These are phyloP conservation scores for Colletotrichum salicis DNA, from an alignment of 2,329 filamentous ascomycete genomes.

Conservation along the genomic window DNA sequence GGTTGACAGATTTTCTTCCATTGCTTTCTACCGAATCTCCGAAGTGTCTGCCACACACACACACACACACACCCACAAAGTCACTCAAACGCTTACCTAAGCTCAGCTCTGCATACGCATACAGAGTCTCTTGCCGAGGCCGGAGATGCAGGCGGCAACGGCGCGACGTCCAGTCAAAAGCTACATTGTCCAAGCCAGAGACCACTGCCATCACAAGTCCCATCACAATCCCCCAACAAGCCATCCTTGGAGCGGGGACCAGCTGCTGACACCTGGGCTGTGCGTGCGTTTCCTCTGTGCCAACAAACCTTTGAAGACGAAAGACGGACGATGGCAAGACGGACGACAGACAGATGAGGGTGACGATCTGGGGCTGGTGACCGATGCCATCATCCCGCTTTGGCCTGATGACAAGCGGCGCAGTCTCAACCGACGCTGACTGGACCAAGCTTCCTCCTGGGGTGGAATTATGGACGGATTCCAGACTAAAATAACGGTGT, in stretches of 20 bases:
- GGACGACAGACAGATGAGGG: slow-evolving; percentile 9
- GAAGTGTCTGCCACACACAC: slow-evolving; percentile 16
- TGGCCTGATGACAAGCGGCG: slow-evolving; percentile 31
- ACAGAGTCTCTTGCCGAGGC: slow-evolving; percentile 32
- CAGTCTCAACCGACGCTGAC: slow-evolving; percentile 18
- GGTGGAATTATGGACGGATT: slow-evolving; percentile 14
- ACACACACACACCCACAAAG: neutral
- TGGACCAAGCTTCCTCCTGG: slow-evolving; percentile 12
- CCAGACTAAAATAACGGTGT: slow-evolving; percentile 27
- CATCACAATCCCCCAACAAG: neutral
- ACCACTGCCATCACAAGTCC: neutral
- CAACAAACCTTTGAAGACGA: slow-evolving; percentile 18
- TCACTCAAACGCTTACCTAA: neutral
- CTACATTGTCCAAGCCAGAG: slow-evolving; percentile 21
- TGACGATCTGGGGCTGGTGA: slow-evolving; percentile 26
- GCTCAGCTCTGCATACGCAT: slow-evolving; percentile 29
- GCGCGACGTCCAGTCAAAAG: slow-evolving; percentile 22
- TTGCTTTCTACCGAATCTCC: slow-evolving; percentile 25
- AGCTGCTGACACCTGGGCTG: slow-evolving; percentile 32
- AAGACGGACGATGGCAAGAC: neutral
- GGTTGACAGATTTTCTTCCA: slow-evolving; percentile 11
- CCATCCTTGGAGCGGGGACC: slow-evolving; percentile 23
- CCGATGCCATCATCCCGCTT: slow-evolving; percentile 33
- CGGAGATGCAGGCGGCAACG: slow-evolving; percentile 32
- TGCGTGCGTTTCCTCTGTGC: slow-evolving; percentile 20